Base-by-base conservation (phyloP, 2,329 filamentous ascomycete genomes). In the Sporothrix inflata region DNA sequence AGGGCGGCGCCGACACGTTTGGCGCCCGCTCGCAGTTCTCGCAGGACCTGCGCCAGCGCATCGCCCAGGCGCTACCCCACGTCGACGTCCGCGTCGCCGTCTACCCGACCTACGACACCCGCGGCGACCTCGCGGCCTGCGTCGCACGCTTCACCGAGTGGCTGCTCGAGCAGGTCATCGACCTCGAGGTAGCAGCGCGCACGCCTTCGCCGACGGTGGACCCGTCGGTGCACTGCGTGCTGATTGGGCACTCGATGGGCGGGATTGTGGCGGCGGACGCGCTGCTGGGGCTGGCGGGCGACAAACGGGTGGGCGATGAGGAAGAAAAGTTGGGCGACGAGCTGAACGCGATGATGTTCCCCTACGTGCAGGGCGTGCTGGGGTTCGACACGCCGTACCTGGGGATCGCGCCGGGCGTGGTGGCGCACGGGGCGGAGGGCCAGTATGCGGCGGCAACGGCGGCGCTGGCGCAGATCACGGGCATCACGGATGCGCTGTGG, bases 371-470 rank as follows among this genome's bases (percentile, higher is more conserved):
- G 81, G 95, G 92, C 76, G 89, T 98, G 34, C 87, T 98, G 65
- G 93, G 94, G 68, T 97, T 98, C 79, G 95, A 98, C 82, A 99
- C 96, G 0, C 96, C 96, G 0, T 99, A 92, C 80, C 87, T 96
- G 1, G 92, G 92, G 72, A 94, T 94, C 75, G 89, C 91, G 27
- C 92, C 93, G 0, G 91, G 92, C 34, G 92, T 96, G 1, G 90
- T 96, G n/a, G 92, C 93, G 4, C 92, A 95, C 79, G 90, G 91
- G 73, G 94, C 95, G 6, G 94, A 98, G 84, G 91, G 89, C 55
- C 94, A 97, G 77, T 95, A 95, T 82, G 91, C 91, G 74, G 90
- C 90, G 55, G 91, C 91, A 8, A 86, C 88, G 5, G 86, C 90
- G 0, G 92, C 93, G 4, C 88, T 96, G 69, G 84, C 89, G 7